phyloP scores from a whole-genome alignment of 768 basidiomycete species.

The Mycena alexandri region DNA sequence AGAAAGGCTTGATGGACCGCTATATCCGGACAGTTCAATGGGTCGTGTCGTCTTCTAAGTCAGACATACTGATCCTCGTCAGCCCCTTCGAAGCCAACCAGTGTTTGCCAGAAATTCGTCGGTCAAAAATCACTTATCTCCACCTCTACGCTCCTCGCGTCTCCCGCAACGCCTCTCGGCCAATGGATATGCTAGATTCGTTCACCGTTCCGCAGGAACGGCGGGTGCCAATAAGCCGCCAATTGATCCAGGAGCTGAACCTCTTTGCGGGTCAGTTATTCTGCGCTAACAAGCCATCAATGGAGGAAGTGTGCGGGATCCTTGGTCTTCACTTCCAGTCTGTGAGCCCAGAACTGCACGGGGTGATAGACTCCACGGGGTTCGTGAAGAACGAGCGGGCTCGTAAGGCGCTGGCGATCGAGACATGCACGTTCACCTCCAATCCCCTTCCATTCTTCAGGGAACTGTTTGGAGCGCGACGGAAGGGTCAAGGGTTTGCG shows the following conservation, averaged over 20 bases:
- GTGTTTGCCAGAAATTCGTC: slow-evolving; percentile 22
- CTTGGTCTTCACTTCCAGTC: slow-evolving; percentile 21
- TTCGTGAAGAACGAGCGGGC: background rate
- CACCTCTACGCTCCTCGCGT: slow-evolving; percentile 20
- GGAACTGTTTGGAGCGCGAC: slow-evolving; percentile 9
- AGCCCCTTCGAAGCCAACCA: slow-evolving; percentile 28
- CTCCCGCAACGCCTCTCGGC: slow-evolving; percentile 15
- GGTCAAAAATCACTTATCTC: slow-evolving; percentile 9
- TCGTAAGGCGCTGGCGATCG: slow-evolving; percentile 6
- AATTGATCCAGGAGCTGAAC: slow-evolving; percentile 21
- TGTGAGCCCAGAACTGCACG: slow-evolving; percentile 11
- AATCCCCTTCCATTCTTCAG: slow-evolving; percentile 25
- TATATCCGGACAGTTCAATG: slow-evolving; percentile 38
- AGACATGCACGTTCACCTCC: slow-evolving; percentile 7
- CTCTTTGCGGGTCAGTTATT: slow-evolving; percentile 30
- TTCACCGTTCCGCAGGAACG: slow-evolving; percentile 19
- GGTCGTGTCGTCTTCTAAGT: slow-evolving; percentile 22
- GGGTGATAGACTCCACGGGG: slow-evolving; percentile 8
- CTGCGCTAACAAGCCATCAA: slow-evolving; percentile 12
- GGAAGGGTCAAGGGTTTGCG: slow-evolving; percentile 25
- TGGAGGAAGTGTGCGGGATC: slow-evolving; percentile 22
- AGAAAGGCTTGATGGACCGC: no score
- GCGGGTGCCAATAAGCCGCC: background rate
- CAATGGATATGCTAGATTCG: slow-evolving; percentile 16
- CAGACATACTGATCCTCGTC: slow-evolving; percentile 19